Evolutionary conservation across 2,329 filamentous ascomycete genomes (phyloP).

Genomic region (Mycosphaerella sp.): DNA sequence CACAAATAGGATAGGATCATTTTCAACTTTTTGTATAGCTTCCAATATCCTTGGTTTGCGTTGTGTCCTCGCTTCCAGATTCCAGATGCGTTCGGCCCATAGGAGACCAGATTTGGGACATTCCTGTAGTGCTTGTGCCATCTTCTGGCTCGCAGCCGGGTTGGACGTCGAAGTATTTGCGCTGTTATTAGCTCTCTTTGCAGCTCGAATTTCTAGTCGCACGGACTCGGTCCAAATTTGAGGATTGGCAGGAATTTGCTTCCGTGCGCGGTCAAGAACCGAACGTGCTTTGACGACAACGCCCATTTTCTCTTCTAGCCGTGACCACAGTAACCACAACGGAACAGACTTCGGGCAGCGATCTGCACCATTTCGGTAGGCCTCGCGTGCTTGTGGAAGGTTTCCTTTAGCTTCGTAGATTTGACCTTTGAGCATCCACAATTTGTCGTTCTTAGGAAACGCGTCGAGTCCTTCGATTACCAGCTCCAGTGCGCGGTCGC

Average conservation of each 20-base stretch:
- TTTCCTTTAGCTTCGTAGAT: conserved; percentile 84
- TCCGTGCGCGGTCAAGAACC: conserved; percentile 81
- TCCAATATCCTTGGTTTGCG: conserved; percentile 86
- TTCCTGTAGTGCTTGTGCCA: conserved; percentile 89
- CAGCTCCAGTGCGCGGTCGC: conserved; percentile 75
- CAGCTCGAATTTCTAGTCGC: conserved; percentile 79
- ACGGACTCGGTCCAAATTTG: conserved; percentile 92
- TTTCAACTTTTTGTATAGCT: conserved; percentile 95
- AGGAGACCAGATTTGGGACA: conserved; percentile 80
- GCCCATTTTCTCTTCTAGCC: conserved; percentile 79
- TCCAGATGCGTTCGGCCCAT: conserved; percentile 93
- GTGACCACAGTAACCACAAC: conserved; percentile 81
- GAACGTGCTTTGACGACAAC: conserved; percentile 86
- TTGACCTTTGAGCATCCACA: conserved; percentile 99
- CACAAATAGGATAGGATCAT: conserved; percentile 80
- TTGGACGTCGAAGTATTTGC: not conserved
- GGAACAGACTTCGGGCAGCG: conserved; percentile 77
- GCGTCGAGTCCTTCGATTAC: conserved; percentile 78
- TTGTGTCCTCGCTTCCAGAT: conserved; percentile 84
- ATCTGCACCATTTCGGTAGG: conserved; percentile 80
- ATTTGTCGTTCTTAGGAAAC: conserved; percentile 77
- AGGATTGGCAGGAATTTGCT: conserved; percentile 77
- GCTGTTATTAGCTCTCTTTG: conserved; percentile 52
- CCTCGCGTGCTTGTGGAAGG: conserved; percentile 77
- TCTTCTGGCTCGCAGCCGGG: conserved; percentile 78